Evolutionary conservation across 2,329 filamentous ascomycete species (phyloP).

Genomic region (Talaromyces funiculosus): DNA sequence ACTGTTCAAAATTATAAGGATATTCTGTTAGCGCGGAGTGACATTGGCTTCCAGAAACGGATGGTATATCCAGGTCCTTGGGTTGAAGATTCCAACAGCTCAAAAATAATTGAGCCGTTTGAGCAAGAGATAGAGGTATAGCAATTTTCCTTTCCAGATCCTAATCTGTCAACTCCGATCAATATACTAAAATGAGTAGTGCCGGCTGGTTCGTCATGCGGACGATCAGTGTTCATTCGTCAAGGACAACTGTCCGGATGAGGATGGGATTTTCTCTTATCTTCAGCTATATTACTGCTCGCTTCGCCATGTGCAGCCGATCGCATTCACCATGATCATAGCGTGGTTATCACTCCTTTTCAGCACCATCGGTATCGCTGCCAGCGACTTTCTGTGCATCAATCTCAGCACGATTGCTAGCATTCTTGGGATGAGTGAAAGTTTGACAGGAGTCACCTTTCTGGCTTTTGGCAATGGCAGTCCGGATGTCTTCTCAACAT

Average conservation of each 20-base stretch:
- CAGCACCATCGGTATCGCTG: conserved; percentile 93
- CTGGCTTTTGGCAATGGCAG: conserved; percentile 96
- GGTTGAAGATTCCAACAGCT: not conserved
- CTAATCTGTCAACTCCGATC: not conserved
- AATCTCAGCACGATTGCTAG: conserved; percentile 89
- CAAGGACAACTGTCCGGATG: conserved; percentile 71
- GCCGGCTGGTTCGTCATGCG: conserved; percentile 70
- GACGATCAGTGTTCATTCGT: conserved; percentile 84
- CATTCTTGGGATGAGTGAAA: conserved; percentile 89
- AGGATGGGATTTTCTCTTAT: conserved; percentile 85
- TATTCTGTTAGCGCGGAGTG: not conserved
- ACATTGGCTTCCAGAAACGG: conserved; percentile 5
- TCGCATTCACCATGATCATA: conserved; percentile 74
- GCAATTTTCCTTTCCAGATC: not conserved
- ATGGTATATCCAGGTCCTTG: not conserved
- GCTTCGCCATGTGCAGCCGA: conserved; percentile 59
- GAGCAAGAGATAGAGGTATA: conserved; percentile 11
- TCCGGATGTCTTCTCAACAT: conserved; percentile 96
- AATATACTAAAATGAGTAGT: conserved; percentile 43
- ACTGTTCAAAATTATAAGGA: not conserved
- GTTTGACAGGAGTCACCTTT: conserved; percentile 91
- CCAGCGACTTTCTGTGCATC: conserved; percentile 97
- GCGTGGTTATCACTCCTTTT: conserved; percentile 86
- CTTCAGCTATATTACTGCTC: conserved; percentile 86
- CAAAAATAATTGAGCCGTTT: not conserved